These are phyloP conservation scores for Nannochloropsis granulata DNA, from an alignment of 108 stramenopile species.

Conservation along the genomic window DNA sequence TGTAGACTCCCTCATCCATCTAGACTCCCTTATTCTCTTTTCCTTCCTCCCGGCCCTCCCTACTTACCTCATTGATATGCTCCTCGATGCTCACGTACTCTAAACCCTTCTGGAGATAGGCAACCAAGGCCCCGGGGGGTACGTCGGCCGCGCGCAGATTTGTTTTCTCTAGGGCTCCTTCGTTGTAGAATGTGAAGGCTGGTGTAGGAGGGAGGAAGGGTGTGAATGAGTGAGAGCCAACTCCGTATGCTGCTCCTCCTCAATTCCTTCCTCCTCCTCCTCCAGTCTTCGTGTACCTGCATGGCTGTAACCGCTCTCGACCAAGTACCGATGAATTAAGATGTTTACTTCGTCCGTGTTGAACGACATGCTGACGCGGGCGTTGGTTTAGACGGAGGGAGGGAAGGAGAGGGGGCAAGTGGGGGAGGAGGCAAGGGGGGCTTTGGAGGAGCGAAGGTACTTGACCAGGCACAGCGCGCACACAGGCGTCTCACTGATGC, in stretches of 20 bases:
- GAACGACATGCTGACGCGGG: not conserved
- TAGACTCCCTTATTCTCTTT: too few species aligned
- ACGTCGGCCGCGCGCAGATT: constrained; percentile 30
- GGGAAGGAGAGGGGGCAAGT: not conserved
- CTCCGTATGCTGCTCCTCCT: not conserved
- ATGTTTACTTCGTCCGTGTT: constrained; percentile 80
- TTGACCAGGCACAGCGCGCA: too few species aligned
- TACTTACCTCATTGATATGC: constrained; percentile 33
- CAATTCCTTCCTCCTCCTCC: not conserved
- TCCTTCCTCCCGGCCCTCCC: too few species aligned
- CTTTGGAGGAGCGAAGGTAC: too few species aligned
- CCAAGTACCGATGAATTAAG: constrained; percentile 75
- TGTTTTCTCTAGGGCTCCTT: constrained; percentile 65
- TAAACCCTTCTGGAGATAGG: constrained; percentile 40
- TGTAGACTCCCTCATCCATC: too few species aligned
- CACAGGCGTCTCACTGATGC: too few species aligned
- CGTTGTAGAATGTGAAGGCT: constrained; percentile 83
- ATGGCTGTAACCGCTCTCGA: constrained; percentile 44
- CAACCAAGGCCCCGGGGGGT: constrained; percentile 40
- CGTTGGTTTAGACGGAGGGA: not conserved
- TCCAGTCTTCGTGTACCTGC: not conserved
- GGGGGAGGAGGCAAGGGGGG: not conserved
- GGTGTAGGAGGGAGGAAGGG: constrained; percentile 2
- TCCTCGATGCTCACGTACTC: constrained; percentile 42
- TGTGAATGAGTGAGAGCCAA: not conserved